Evolutionary conservation across 805 yeast genomes (phyloP).

Genomic region (Barnettozyma populi): DNA sequence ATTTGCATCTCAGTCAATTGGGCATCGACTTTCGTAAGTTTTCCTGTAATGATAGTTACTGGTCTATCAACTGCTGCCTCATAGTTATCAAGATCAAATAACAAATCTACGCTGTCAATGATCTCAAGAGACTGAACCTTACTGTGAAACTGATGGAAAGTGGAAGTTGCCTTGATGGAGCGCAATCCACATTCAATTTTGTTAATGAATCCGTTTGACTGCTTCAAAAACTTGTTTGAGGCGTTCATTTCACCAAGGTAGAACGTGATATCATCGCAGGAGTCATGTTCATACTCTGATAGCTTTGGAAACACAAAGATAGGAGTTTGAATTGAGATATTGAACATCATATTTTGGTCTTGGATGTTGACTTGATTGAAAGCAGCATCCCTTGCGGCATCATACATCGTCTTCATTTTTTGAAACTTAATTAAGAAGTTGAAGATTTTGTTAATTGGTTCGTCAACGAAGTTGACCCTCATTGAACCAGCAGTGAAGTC

Average conservation of each 20-base stretch:
- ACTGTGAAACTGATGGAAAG: conserved; percentile 41
- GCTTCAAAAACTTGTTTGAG: conserved; percentile 47
- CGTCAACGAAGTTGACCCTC: conserved; percentile 74
- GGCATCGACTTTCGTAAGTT: conserved; percentile 57
- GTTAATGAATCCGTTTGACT: conserved; percentile 38
- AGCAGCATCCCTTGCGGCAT: conserved; percentile 83
- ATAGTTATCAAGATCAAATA: conserved; percentile 51
- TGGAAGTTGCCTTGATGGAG: conserved; percentile 63
- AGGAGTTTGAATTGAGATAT: conserved; percentile 74
- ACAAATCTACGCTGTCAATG: conserved; percentile 57
- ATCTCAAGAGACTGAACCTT: conserved; percentile 45
- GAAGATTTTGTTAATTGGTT: conserved; percentile 63
- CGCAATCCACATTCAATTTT: conserved; percentile 63
- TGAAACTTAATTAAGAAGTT: conserved; percentile 68
- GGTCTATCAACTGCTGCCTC: conserved; percentile 41
- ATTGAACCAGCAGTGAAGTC: conserved; percentile 72
- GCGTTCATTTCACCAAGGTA: conserved; percentile 81
- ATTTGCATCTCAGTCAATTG: conserved; percentile 71
- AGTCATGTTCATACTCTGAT: conserved; percentile 34
- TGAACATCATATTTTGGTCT: conserved; percentile 59
- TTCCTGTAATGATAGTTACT: conserved; percentile 46
- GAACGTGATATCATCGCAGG: conserved; percentile 59
- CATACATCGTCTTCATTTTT: conserved; percentile 85
- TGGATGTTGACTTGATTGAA: conserved; percentile 69
- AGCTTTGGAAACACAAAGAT: conserved; percentile 71